These are phyloP conservation scores for Gaultheria prostrata DNA, from an alignment of 148 eudicot species.

Conservation along the genomic window DNA sequence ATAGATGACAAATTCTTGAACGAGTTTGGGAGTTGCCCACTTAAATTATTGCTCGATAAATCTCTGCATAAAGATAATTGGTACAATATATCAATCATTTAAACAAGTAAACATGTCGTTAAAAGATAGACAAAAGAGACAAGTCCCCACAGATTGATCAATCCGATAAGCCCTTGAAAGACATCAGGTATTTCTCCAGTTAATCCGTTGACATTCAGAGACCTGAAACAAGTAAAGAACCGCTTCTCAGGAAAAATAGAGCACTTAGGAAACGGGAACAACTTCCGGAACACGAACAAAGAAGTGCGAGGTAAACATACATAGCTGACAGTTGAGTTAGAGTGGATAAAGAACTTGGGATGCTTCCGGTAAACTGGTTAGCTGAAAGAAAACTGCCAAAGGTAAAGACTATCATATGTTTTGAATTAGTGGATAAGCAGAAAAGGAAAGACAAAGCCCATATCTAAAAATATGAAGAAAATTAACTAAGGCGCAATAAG, in stretches of 20 bases:
- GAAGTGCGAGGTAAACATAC: conserved; percentile 36
- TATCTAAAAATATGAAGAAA: conserved; percentile 12
- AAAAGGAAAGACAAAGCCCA: not conserved
- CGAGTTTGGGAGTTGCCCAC: conserved; percentile 78
- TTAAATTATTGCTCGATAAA: conserved; percentile 65
- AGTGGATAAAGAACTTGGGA: conserved; percentile 70
- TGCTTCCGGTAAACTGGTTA: conserved; percentile 74
- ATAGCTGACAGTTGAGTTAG: conserved; percentile 50
- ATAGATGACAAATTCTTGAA: conserved; percentile 52
- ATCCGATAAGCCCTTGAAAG: conserved; percentile 49
- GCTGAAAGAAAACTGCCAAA: conserved; percentile 86
- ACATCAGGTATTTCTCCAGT: conserved; percentile 89
- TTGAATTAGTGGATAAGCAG: not conserved
- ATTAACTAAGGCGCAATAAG: too few species aligned
- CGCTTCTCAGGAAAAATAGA: not conserved
- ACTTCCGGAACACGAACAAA: conserved; percentile 3
- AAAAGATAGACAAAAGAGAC: conserved; percentile 15
- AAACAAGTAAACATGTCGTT: not conserved
- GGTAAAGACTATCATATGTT: conserved; percentile 49
- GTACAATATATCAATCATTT: not conserved
- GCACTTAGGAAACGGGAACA: conserved; percentile 9
- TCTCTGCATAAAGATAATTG: conserved; percentile 48
- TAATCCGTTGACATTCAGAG: conserved; percentile 65
- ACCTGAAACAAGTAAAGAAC: conserved; percentile 46
- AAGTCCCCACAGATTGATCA: conserved; percentile 66